phyloP scores from a whole-genome alignment of 306 rosid species.

The Pterocarpus macrocarpus region DNA sequence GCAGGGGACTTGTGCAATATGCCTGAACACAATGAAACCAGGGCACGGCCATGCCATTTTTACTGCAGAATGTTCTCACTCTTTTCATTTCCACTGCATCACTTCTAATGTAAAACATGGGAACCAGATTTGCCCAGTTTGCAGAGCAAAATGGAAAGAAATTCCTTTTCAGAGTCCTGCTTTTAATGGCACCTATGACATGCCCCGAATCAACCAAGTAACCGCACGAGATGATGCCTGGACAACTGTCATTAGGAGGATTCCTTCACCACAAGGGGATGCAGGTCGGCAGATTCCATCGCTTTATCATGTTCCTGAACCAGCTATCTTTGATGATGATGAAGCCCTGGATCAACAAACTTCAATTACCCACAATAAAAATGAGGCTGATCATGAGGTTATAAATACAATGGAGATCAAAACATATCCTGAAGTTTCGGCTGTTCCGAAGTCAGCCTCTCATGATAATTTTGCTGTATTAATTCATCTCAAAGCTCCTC shows the following conservation, averaged over 20 bases:
- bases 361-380: conserved; percentile 50
- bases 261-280: conserved; percentile 65
- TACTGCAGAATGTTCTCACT: conserved; percentile 96
- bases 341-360: conserved; percentile 72
- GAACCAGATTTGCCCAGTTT: conserved; percentile 90
- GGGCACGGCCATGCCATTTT: conserved; percentile 97
- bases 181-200: conserved; percentile 56
- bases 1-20: conserved; percentile 93
- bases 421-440: conserved; percentile 84
- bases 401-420: conserved; percentile 62
- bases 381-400: conserved; percentile 48
- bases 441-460: conserved; percentile 73
- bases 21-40: conserved; percentile 79
- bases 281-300: conserved; percentile 62
- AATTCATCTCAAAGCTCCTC: conserved; percentile 90
- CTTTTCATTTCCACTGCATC: conserved; percentile 96
- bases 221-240: conserved; percentile 67
- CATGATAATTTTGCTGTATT: conserved; percentile 72
- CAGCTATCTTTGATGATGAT: conserved; percentile 80
- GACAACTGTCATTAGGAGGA: conserved; percentile 61
- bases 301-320: conserved; percentile 66
- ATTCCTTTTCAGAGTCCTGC: conserved; percentile 80
- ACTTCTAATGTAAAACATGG: conserved; percentile 97
- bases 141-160: conserved; percentile 97
- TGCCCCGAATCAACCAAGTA: conserved; percentile 57